Conservation (phyloP, 257 asterid species). For the Capsicum rhomboideum region DNA sequence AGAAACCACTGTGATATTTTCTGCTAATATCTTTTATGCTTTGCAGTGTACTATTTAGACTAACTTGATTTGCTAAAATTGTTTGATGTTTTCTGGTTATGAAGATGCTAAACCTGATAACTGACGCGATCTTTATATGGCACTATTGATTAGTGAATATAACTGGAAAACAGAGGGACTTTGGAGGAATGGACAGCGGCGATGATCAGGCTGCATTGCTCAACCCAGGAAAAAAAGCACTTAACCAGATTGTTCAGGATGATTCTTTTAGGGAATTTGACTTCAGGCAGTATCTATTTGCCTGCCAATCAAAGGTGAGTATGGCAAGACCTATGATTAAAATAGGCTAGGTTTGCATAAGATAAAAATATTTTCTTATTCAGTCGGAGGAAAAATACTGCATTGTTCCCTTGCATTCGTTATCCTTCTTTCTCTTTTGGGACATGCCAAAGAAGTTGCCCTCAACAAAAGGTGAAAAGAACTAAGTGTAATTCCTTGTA, state of each 20-base stretch:
- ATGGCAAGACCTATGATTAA: constrained; percentile 11
- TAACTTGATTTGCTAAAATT: neutral
- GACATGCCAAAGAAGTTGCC: neutral
- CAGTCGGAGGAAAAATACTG: neutral
- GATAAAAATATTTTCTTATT: neutral
- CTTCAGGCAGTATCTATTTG: constrained; percentile 95
- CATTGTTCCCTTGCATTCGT: neutral
- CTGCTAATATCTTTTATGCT: neutral
- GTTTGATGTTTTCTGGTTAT: neutral
- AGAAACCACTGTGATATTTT: neutral
- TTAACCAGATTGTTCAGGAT: constrained; percentile 79
- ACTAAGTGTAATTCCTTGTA: neutral
- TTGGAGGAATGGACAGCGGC: constrained; percentile 82
- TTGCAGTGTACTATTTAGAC: neutral
- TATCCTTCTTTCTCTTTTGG: neutral
- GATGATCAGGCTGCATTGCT: constrained; percentile 91
- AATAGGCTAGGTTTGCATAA: constrained; percentile 19
- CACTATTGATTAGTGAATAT: constrained; percentile 46
- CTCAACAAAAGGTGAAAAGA: neutral
- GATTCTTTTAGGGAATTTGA: constrained; percentile 96
- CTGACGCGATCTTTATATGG: constrained; percentile 10
- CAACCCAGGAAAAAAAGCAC: constrained; percentile 60
- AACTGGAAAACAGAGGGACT: constrained; percentile 66
- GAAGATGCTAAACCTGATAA: neutral
- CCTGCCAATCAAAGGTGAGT: constrained; percentile 96